These are phyloP conservation scores for Anisogramma anomala DNA, from an alignment of 2,329 filamentous ascomycete genomes.

Conservation along the genomic window DNA sequence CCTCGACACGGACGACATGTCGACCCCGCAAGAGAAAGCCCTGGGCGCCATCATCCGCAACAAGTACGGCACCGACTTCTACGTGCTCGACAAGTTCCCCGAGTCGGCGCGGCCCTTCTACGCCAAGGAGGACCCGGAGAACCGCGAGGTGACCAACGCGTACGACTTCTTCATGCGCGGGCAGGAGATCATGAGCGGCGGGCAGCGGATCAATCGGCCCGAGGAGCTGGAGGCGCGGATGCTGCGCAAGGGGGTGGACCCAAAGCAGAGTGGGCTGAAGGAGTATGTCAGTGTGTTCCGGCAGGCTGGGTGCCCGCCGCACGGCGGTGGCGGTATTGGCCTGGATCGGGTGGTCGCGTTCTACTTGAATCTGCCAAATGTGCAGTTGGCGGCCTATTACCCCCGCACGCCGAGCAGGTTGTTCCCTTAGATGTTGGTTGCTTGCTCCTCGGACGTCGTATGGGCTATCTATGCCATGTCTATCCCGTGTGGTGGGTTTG, in stretches of 20 bases:
- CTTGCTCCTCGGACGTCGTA: too few species aligned
- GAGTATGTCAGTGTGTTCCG: constrained; percentile 79
- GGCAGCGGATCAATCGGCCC: constrained; percentile 80
- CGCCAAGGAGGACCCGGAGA: constrained; percentile 64
- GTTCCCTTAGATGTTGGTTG: constrained; percentile 28
- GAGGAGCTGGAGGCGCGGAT: constrained; percentile 66
- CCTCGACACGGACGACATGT: constrained; percentile 66
- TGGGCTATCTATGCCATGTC: too few species aligned
- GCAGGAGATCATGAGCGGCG: constrained; percentile 85
- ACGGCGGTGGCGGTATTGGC: constrained; percentile 82
- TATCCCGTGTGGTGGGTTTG: too few species aligned
- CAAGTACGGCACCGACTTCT: constrained; percentile 93
- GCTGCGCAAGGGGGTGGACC: constrained; percentile 69
- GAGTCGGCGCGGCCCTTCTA: constrained; percentile 83
- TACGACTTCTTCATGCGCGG: constrained; percentile 84
- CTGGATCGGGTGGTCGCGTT: constrained; percentile 73
- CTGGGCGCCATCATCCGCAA: constrained; percentile 74
- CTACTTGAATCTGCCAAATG: constrained; percentile 47
- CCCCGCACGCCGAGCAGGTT: constrained; percentile 50
- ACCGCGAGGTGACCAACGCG: constrained; percentile 54
- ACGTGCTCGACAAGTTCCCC: constrained; percentile 93
- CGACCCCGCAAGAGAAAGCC: constrained; percentile 74
- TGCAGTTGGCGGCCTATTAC: constrained; percentile 47
- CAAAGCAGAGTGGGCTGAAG: constrained; percentile 61
- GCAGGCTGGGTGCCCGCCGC: constrained; percentile 75